phyloP scores from a whole-genome alignment of 441 rosid species.

The Kokia cookei region DNA sequence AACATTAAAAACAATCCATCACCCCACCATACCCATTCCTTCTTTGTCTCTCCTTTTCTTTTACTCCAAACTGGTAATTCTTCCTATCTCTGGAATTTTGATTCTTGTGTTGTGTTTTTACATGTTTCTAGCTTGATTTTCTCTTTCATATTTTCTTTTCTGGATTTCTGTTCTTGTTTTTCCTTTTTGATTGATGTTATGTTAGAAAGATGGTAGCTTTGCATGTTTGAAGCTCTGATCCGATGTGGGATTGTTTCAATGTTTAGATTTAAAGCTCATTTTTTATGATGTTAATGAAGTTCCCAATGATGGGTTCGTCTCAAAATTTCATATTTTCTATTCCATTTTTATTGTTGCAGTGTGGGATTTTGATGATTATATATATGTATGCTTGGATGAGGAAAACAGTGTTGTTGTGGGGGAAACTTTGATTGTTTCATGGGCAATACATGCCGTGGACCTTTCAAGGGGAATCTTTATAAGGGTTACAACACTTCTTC shows the following conservation, averaged over 20 bases:
- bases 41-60: neutral
- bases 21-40: slow-evolving; percentile 1
- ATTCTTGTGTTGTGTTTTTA: neutral
- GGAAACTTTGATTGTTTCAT: slow-evolving; percentile 47
- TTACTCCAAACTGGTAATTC: slow-evolving; percentile 14
- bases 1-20: slow-evolving; percentile 1
- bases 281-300: slow-evolving; percentile 5
- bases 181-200: neutral
- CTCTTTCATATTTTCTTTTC: neutral
- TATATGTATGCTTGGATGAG: slow-evolving; percentile 33
- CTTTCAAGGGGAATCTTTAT: slow-evolving; percentile 48
- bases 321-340: neutral
- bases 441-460: slow-evolving; percentile 86
- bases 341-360: slow-evolving; percentile 17
- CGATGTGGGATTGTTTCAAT: slow-evolving; percentile 16
- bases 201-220: neutral
- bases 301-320: slow-evolving; percentile 18
- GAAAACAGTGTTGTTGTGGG: slow-evolving; percentile 25
- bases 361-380: slow-evolving; percentile 24
- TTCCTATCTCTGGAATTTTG: slow-evolving; percentile 1
- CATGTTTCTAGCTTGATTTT: neutral
- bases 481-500: slow-evolving; percentile 49
- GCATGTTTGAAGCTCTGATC: slow-evolving; percentile 22
- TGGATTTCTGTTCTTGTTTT: neutral
- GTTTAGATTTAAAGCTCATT: slow-evolving; percentile 4